These are phyloP conservation scores for Daedalea quercina DNA, from an alignment of 768 basidiomycete species.

Conservation along the genomic window DNA sequence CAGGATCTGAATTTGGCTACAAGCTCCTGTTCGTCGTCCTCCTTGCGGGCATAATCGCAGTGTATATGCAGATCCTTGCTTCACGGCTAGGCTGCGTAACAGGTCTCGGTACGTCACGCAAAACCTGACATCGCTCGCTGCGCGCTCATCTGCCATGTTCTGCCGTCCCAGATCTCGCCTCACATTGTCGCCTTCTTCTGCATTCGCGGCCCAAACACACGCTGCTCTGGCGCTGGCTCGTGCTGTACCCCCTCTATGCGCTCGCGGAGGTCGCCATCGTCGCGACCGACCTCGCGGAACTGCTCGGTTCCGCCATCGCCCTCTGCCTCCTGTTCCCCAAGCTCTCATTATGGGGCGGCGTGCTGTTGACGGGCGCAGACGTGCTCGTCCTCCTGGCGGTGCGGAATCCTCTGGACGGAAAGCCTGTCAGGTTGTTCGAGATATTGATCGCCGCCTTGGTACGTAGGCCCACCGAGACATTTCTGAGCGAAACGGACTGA, in stretches of 20 bases:
- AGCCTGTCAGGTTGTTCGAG: constrained; percentile 67
- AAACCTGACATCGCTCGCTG: background rate
- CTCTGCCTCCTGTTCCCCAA: constrained; percentile 44
- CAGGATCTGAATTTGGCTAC: constrained; percentile 83
- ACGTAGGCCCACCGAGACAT: constrained; percentile 21
- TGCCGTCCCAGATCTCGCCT: constrained; percentile 32
- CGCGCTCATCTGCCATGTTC: background rate
- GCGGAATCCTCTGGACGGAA: constrained; percentile 60
- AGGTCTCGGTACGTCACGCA: constrained; percentile 51
- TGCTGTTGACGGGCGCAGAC: constrained; percentile 42
- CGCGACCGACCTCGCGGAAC: constrained; percentile 52
- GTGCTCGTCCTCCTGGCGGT: constrained; percentile 57
- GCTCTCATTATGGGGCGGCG: constrained; percentile 42
- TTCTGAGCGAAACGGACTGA: too few relatives aligned
- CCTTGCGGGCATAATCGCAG: constrained; percentile 75
- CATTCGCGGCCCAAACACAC: constrained; percentile 36
- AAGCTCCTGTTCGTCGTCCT: constrained; percentile 81
- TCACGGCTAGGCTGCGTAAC: constrained; percentile 79
- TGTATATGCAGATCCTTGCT: constrained; percentile 78
- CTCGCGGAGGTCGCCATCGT: constrained; percentile 46
- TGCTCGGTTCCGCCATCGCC: constrained; percentile 55
- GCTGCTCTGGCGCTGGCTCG: constrained; percentile 28
- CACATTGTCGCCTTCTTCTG: constrained; percentile 42
- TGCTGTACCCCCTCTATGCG: constrained; percentile 41
- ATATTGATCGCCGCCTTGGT: constrained; percentile 57